Evolutionary conservation across 768 basidiomycete genomes (phyloP).

Genomic region (Pleurotus giganteus): DNA sequence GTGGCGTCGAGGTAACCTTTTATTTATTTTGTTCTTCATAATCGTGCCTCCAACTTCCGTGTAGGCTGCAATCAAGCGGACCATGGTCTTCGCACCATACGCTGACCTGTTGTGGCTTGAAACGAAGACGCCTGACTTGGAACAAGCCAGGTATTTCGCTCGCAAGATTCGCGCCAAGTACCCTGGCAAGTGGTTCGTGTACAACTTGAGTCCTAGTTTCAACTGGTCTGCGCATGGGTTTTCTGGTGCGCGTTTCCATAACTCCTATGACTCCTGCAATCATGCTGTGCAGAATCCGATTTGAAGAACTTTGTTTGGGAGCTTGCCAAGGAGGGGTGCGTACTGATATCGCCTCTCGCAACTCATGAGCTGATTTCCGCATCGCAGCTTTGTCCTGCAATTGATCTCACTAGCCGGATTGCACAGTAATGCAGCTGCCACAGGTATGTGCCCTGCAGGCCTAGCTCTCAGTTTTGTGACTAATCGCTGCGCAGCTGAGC

Average conservation of each 20-base stretch:
- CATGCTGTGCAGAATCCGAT: conserved; percentile 49
- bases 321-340: conserved; percentile 81
- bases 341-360: not conserved
- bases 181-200: conserved; percentile 88
- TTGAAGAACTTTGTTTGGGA: conserved; percentile 90
- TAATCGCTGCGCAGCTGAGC: conserved; percentile 51
- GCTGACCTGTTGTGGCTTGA: conserved; percentile 93
- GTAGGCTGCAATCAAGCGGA: conserved; percentile 77
- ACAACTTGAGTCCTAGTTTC: conserved; percentile 92
- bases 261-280: conserved; percentile 1
- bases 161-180: conserved; percentile 66
- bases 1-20: conserved; percentile 61
- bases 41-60: conserved; percentile 2
- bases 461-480: not conserved
- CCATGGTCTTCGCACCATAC: conserved; percentile 77
- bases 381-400: conserved; percentile 79
- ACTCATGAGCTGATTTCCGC: conserved; percentile 10
- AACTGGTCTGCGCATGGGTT: conserved; percentile 89
- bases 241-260: conserved; percentile 40
- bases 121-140: conserved; percentile 83
- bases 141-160: conserved; percentile 77
- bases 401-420: conserved; percentile 89
- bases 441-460: conserved; percentile 43
- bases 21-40: not conserved
- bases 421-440: conserved; percentile 78